Conservation (phyloP, 148 eudicot genomes). For the Euryodendron excelsum region DNA sequence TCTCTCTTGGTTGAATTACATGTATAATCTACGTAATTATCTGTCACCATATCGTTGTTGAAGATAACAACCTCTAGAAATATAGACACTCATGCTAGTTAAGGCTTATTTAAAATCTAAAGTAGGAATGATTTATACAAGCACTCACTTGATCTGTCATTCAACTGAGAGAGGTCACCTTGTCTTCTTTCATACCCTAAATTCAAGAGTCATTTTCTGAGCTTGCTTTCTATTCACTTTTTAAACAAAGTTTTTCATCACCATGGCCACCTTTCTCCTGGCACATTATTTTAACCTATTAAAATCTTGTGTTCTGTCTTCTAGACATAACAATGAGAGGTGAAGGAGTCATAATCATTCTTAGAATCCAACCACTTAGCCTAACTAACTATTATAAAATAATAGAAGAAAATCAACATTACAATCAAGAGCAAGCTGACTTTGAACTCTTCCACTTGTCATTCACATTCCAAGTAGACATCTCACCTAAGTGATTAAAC, state of each 20-base stretch:
- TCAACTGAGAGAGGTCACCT: not conserved
- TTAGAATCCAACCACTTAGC: conserved; percentile 14
- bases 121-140: conserved; percentile 21
- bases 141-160: conserved; percentile 16
- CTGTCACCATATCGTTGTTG: conserved; percentile 9
- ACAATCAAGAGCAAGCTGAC: conserved; percentile 26
- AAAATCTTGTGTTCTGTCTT: not conserved
- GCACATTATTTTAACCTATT: not conserved
- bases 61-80: not conserved
- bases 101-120: conserved; percentile 16
- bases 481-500: conserved; percentile 26
- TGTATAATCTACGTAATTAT: conserved; percentile 25
- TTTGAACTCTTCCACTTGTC: conserved; percentile 21
- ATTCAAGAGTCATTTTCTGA: conserved; percentile 24
- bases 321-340: not conserved
- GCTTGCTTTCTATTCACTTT: conserved; percentile 1
- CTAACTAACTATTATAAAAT: conserved; percentile 16
- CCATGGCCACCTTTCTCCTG: not conserved
- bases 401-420: conserved; percentile 10
- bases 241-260: not conserved
- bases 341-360: not conserved
- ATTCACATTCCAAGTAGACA: conserved; percentile 25
- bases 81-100: conserved; percentile 1
- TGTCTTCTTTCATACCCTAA: not conserved
- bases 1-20: conserved; percentile 26